A percentile compares a stretch with the other conserved stretches of the same genome.
Evolutionary conservation across 768 basidiomycete species (phyloP).

Genomic region (Mycena venus): DNA sequence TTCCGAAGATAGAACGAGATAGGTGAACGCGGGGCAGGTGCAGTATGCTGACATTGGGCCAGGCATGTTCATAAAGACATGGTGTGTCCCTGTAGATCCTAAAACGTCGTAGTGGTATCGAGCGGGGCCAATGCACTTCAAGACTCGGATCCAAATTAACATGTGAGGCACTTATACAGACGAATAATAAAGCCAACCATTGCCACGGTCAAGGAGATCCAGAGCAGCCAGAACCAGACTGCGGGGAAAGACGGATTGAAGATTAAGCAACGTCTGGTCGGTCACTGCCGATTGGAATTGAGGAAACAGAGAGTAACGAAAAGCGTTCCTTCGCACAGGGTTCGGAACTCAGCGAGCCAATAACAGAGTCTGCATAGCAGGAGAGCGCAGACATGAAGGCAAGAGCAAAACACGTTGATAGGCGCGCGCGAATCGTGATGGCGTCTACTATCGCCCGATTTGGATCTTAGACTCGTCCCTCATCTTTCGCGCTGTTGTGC

Average conservation of each 20-base stretch:
- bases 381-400: conserved; percentile 23
- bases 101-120: conserved; percentile 78
- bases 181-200: conserved; percentile 58
- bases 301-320: background rate
- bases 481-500: no score
- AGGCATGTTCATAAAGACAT: conserved; percentile 64
- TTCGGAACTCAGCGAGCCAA: conserved; percentile 9
- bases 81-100: conserved; percentile 74
- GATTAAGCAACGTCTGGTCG: conserved; percentile 68
- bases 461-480: background rate
- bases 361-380: conserved; percentile 20
- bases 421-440: background rate
- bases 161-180: background rate
- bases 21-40: conserved; percentile 81
- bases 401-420: no score
- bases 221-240: conserved; percentile 76
- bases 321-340: conserved; percentile 10
- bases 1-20: conserved; percentile 70
- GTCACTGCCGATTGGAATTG: conserved; percentile 46
- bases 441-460: background rate
- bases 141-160: conserved; percentile 55
- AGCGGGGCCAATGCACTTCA: conserved; percentile 71
- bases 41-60: conserved; percentile 68
- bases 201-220: conserved; percentile 80
- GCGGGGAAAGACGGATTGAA: conserved; percentile 73